phyloP scores from a whole-genome alignment of 1,139 yeast genomes.

The Kluyveromyces sp. region DNA sequence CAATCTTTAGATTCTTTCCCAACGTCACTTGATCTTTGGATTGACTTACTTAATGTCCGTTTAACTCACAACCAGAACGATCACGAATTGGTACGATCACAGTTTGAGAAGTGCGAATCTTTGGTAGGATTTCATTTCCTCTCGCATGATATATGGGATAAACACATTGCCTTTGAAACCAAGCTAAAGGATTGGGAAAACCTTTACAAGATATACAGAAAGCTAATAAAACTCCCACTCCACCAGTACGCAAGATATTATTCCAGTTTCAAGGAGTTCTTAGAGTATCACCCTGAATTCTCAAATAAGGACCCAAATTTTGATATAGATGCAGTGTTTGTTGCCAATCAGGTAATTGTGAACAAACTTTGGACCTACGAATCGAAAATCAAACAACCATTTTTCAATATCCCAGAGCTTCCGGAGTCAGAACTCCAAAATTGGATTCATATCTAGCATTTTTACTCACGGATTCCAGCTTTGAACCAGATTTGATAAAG shows the following conservation, averaged over 20 bases:
- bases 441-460: conserved; percentile 47
- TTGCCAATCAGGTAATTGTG: conserved; percentile 43
- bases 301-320: conserved; percentile 16
- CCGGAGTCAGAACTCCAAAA: conserved; percentile 33
- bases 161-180: conserved; percentile 43
- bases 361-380: conserved; percentile 57
- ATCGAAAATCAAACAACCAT: conserved; percentile 38
- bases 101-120: conserved; percentile 36
- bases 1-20: conserved; percentile 45
- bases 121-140: conserved; percentile 50
- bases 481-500: conserved; percentile 17
- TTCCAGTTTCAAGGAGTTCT: conserved; percentile 41
- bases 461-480: conserved; percentile 27
- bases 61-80: conserved; percentile 32
- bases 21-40: conserved; percentile 56
- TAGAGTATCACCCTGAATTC: conserved; percentile 27
- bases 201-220: conserved; percentile 35
- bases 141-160: conserved; percentile 62
- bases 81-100: conserved; percentile 30
- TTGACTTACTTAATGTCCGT: conserved; percentile 50
- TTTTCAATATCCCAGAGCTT: conserved; percentile 37
- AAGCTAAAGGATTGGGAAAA: conserved; percentile 21
- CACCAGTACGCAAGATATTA: conserved; percentile 66
- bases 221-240: conserved; percentile 46
- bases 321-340: conserved; percentile 36